phyloP scores from a whole-genome alignment of 768 basidiomycete genomes.

The Phaffia australis region DNA sequence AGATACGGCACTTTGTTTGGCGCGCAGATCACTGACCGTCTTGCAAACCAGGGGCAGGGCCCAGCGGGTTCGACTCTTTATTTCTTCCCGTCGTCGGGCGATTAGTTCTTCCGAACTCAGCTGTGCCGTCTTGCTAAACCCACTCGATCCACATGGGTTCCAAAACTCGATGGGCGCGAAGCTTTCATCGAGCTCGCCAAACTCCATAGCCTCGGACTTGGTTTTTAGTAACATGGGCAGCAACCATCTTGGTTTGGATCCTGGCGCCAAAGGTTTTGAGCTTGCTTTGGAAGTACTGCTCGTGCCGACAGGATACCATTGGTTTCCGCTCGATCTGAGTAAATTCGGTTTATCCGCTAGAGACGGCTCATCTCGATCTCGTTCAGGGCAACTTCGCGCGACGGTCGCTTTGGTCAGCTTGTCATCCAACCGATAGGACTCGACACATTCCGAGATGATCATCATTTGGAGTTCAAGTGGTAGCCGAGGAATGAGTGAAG shows the following conservation, averaged over 20 bases:
- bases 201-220: too few relatives aligned
- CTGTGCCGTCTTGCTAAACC: too few relatives aligned
- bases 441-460: constrained; percentile 12
- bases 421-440: constrained; percentile 16
- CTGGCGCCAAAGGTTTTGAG: neutral
- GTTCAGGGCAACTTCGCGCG: too few relatives aligned
- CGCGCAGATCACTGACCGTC: neutral
- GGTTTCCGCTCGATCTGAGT: neutral
- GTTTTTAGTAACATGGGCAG: too few relatives aligned
- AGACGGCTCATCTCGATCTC: neutral
- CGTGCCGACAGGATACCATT: neutral
- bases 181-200: too few relatives aligned
- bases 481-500: constrained; percentile 7
- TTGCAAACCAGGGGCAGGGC: constrained; percentile 9
- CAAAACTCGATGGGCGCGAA: too few relatives aligned
- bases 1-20: too few relatives aligned
- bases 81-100: neutral
- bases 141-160: too few relatives aligned
- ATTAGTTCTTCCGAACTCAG: too few relatives aligned
- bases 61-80: constrained; percentile 6
- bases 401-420: neutral
- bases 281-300: neutral
- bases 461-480: constrained; percentile 21
- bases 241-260: constrained; percentile 3
- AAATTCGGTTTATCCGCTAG: neutral